These are phyloP conservation scores for Mychonastes homosphaera DNA, from an alignment of 139 green algal species.

Conservation along the genomic window DNA sequence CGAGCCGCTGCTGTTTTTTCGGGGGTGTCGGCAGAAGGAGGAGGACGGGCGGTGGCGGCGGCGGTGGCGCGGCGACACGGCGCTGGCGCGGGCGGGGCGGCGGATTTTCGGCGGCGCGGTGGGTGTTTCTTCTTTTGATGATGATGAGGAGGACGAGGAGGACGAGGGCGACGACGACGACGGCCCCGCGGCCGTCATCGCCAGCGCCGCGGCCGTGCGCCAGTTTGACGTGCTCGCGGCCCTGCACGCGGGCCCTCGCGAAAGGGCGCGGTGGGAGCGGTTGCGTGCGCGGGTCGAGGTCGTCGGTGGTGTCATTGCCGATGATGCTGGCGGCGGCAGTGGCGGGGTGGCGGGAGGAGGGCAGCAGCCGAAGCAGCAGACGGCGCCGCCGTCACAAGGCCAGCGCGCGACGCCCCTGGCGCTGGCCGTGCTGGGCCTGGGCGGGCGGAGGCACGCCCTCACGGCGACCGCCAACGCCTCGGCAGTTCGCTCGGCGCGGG, in stretches of 20 bases:
- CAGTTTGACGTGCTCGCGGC: constrained; percentile 39
- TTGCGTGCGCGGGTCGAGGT: constrained; percentile 16
- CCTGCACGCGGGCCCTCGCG: constrained; percentile 21
- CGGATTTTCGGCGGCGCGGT: no score
- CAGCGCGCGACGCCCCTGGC: not conserved
- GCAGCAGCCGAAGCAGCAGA: constrained; percentile 1
- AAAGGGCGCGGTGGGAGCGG: constrained; percentile 25
- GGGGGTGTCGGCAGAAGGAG: no score
- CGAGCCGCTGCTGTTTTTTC: constrained; percentile 26
- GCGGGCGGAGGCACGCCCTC: not conserved
- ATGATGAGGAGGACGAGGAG: no score
- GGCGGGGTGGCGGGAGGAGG: not conserved
- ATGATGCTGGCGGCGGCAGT: not conserved
- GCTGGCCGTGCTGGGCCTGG: not conserved
- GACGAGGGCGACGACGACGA: constrained; percentile 15
- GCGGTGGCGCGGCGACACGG: no score
- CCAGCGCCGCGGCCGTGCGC: constrained; percentile 14
- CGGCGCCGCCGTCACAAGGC: not conserved
- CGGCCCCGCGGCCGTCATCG: constrained; percentile 14
- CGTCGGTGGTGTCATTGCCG: not conserved
- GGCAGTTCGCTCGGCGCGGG: not conserved
- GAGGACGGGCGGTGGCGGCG: no score
- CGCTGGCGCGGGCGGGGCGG: no score
- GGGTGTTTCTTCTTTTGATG: no score
- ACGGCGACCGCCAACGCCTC: not conserved